These are phyloP conservation scores for Graphiopsis chlorocephala DNA, from an alignment of 2,329 filamentous ascomycete genomes.

Conservation along the genomic window DNA sequence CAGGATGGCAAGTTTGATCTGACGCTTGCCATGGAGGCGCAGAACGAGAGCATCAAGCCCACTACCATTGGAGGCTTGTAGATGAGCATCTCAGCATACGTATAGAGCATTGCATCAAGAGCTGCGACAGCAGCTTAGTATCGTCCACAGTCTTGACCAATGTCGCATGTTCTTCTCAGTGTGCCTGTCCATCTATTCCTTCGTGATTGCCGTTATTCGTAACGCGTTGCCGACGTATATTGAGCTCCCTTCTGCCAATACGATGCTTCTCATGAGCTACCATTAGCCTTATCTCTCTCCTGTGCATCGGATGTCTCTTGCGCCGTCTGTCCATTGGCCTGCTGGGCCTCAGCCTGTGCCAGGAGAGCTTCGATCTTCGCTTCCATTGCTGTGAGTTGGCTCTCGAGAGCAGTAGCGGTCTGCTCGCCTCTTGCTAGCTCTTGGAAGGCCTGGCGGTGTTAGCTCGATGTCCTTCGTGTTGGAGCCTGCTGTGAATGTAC, in stretches of 20 bases:
- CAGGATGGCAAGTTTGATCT: constrained; percentile 64
- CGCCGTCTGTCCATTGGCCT: background rate
- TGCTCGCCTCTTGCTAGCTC: constrained; percentile 55
- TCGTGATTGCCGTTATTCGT: constrained; percentile 7
- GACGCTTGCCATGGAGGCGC: constrained; percentile 32
- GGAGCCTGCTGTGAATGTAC: background rate
- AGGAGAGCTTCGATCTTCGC: constrained; percentile 54
- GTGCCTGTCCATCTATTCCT: background rate
- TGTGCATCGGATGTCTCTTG: background rate
- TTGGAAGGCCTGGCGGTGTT: constrained; percentile 44
- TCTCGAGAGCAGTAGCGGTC: constrained; percentile 55
- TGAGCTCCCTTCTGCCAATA: background rate
- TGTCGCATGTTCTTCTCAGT: background rate
- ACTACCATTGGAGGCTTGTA: constrained; percentile 32
- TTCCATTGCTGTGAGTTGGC: constrained; percentile 54
- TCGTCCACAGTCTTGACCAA: background rate
- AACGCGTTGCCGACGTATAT: background rate
- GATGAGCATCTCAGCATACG: background rate
- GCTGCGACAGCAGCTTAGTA: background rate
- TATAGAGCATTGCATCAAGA: background rate
- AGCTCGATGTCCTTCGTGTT: background rate
- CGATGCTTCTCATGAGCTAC: background rate
- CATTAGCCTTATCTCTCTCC: background rate
- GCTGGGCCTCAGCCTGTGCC: constrained; percentile 46
- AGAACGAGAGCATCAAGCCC: constrained; percentile 35